These are phyloP conservation scores for Acorus gramineus DNA, from an alignment of 106 monocot species.

Conservation along the genomic window DNA sequence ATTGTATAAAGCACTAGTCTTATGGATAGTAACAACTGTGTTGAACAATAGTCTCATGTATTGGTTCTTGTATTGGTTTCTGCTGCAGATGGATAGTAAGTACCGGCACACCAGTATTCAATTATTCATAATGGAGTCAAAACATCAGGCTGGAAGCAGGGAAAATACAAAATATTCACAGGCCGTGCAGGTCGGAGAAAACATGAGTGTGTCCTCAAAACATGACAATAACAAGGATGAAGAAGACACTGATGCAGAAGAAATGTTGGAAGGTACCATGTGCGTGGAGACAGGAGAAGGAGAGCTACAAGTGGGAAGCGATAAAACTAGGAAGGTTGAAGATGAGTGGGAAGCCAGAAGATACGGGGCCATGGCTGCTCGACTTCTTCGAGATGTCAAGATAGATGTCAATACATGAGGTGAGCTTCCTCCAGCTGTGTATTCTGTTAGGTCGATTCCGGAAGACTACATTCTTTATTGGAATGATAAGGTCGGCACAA, in stretches of 20 bases:
- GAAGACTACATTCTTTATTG: no score
- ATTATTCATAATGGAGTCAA: slow-evolving; percentile 62
- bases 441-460: no score
- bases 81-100: slow-evolving; percentile 76
- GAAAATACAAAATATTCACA: slow-evolving; percentile 6
- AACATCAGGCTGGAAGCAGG: slow-evolving; percentile 11
- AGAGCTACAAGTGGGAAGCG: background rate
- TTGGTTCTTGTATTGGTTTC: background rate
- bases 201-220: no score
- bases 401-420: background rate
- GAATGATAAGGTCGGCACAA: no score
- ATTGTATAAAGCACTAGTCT: no score
- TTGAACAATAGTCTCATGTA: background rate
- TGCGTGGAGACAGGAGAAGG: background rate
- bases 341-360: slow-evolving; percentile 82
- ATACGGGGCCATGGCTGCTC: slow-evolving; percentile 65
- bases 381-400: slow-evolving; percentile 71
- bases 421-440: no score
- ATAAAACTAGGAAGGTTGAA: slow-evolving; percentile 11
- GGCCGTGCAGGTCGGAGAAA: background rate
- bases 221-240: slow-evolving; percentile 4
- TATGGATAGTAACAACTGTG: no score
- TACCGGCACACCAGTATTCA: slow-evolving; percentile 84
- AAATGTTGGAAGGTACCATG: slow-evolving; percentile 10
- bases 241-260: slow-evolving; percentile 8